Base-by-base conservation (phyloP, 371 early-diverging fungal genomes). In the Mycotypha africana region DNA sequence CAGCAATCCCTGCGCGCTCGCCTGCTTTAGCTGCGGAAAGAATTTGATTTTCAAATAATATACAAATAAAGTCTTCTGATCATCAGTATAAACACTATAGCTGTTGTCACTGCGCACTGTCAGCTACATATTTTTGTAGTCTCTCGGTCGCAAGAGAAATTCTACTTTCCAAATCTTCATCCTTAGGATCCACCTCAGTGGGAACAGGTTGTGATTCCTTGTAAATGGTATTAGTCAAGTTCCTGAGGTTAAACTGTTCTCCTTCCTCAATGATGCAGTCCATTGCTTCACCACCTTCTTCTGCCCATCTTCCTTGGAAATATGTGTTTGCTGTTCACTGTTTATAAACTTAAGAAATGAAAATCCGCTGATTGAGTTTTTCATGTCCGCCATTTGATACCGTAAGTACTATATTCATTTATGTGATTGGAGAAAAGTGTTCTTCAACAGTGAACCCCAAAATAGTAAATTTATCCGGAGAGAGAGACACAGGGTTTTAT, bases 221-320 rank as follows among this genome's bases (percentile, higher is more conserved):
- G 31, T 43, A 43, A 14, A 36, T 16, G 1, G 31, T 37, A 12
- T 42, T 37, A 42, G 39, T 42, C 17, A 38, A 49, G n/a, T 49
- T 42, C 24, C 34, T 9, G 15, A 33, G 34, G n/a, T 33, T 33
- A 33, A 33, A 33, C 15, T 40, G 20, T 14, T 42, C 15, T 26
- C 49, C 49, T 42, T 49, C 42, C 2, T 42, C 36, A 42, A 42
- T 19, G 15, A 42, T 49, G 42, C 38, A 42, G 11, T 43, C 37
- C 36, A 49, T 42, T 8, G 50, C 44, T 16, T 50, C 34, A 16
- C 22, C 38, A 24, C 51, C 39, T 17, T 50, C 44, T 26, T 49
- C 34, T 33, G 44, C 38, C 51, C 33, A 17, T 50, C 44, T 44
- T 50, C 42, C 11, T 31, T 50, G n/a, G 33, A 39, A 49, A 41